These are phyloP conservation scores for Basidioascus undulatus DNA, from an alignment of 768 basidiomycete genomes.

Conservation along the genomic window DNA sequence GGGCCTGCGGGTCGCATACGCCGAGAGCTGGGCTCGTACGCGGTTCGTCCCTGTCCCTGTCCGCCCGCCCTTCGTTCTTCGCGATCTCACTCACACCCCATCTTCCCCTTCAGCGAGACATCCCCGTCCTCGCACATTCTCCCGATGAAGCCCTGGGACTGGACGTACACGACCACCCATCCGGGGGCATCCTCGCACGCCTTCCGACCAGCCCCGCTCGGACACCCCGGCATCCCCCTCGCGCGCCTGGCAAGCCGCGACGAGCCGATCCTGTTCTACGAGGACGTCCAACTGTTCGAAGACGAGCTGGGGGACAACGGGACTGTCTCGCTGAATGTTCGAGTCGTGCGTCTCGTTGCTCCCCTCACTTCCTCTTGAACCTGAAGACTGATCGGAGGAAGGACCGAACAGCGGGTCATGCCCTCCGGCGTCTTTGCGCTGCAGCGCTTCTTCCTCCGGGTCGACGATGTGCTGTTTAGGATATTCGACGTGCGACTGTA, in stretches of 20 bases:
- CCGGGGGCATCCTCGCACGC: conserved; percentile 31
- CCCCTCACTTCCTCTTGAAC: neutral
- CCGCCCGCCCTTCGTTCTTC: too few relatives aligned
- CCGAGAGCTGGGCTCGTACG: too few relatives aligned
- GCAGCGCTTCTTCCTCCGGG: conserved; percentile 69
- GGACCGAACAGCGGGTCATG: conserved; percentile 84
- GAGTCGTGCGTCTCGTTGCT: conserved; percentile 42
- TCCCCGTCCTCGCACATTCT: too few relatives aligned
- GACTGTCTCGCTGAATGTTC: conserved; percentile 52
- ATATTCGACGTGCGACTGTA: conserved; percentile 71
- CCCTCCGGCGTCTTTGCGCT: conserved; percentile 81
- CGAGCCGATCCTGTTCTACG: conserved; percentile 95
- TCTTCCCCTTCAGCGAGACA: too few relatives aligned
- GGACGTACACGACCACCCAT: conserved; percentile 90
- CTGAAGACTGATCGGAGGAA: neutral
- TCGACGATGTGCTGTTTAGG: conserved; percentile 84
- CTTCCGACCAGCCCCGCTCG: conserved; percentile 12
- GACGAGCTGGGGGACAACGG: conserved; percentile 97
- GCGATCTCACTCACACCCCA: too few relatives aligned
- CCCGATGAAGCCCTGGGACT: conserved; percentile 86
- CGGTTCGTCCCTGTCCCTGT: too few relatives aligned
- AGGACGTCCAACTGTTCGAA: conserved; percentile 81
- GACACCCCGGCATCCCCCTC: conserved; percentile 37
- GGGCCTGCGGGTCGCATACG: too few relatives aligned
- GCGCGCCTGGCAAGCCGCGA: conserved; percentile 51